Conservation (phyloP, 2,329 filamentous ascomycete genomes). For the Myriangium duriaei region DNA sequence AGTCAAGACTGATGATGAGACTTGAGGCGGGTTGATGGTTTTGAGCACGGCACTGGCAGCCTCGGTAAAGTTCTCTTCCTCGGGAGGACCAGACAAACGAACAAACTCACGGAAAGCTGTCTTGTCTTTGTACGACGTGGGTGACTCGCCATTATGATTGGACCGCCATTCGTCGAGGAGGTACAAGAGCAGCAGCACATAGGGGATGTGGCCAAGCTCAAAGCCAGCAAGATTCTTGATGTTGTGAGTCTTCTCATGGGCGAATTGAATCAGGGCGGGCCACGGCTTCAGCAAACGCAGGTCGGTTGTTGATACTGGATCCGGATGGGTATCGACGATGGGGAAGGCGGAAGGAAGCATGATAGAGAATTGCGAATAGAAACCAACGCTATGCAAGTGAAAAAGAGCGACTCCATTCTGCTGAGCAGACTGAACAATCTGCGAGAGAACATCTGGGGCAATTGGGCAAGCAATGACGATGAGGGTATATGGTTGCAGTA, state of each 20-base stretch:
- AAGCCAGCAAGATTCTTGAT: conserved; percentile 10
- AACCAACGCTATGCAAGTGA: conserved; percentile 78
- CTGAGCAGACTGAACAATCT: conserved; percentile 38
- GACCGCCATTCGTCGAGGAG: conserved; percentile 73
- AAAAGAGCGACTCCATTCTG: conserved; percentile 59
- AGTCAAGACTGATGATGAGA: conserved; percentile 59
- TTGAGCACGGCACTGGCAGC: conserved; percentile 79
- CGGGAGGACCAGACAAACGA: conserved; percentile 56
- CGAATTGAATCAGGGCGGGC: conserved; percentile 63
- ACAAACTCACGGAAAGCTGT: conserved; percentile 65
- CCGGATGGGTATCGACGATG: conserved; percentile 91
- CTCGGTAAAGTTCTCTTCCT: conserved; percentile 93
- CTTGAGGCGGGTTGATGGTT: conserved; percentile 56
- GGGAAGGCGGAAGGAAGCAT: conserved; percentile 68
- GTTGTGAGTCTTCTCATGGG: conserved; percentile 51
- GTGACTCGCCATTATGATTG: conserved; percentile 53
- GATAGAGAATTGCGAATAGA: conserved; percentile 81
- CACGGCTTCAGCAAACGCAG: conserved; percentile 75
- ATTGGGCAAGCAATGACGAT: conserved; percentile 50
- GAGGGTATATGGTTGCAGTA: conserved; percentile 42
- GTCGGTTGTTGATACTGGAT: conserved; percentile 72
- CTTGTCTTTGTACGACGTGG: conserved; percentile 73
- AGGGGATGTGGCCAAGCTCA: conserved; percentile 72
- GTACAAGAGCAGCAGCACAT: conserved; percentile 69
- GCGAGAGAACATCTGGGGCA: conserved; percentile 37